A percentile compares a stretch with the other conserved stretches of the same genome.
These are phyloP conservation scores for Alternaria atra DNA, from an alignment of 2,329 filamentous ascomycete genomes.

Conservation along the genomic window DNA sequence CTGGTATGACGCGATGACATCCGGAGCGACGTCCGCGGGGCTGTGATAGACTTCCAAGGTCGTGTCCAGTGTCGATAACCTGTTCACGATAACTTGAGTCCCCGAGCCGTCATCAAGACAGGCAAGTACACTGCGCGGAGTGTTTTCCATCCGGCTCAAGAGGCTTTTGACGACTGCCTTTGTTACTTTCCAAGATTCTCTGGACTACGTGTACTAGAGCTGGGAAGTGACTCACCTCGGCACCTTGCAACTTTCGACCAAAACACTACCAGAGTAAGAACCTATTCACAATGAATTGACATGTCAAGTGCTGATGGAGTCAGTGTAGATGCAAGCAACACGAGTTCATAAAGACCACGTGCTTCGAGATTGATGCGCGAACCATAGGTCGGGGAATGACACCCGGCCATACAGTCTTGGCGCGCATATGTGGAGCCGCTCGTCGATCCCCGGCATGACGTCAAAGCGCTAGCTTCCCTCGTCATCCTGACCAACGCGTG, in stretches of 20 bases:
- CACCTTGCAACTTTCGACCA: not conserved
- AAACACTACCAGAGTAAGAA: not conserved
- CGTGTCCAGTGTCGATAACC: not conserved
- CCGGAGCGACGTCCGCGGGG: not conserved
- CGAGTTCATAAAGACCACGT: not conserved
- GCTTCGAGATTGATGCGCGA: conserved; percentile 3
- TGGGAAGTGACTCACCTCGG: not conserved
- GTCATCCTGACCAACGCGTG: conserved; percentile 20
- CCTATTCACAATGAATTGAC: not conserved
- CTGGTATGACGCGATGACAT: conserved; percentile 5
- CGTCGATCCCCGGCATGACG: conserved; percentile 21
- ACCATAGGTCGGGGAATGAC: conserved; percentile 2
- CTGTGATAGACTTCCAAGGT: not conserved
- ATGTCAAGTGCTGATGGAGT: not conserved
- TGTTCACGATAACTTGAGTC: not conserved
- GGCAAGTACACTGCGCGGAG: not conserved
- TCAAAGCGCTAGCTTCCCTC: conserved; percentile 11
- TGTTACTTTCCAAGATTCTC: not conserved
- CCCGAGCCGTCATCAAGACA: not conserved
- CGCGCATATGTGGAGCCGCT: conserved; percentile 15
- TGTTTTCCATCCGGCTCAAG: not conserved
- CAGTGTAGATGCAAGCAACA: not conserved
- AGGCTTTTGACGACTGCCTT: not conserved
- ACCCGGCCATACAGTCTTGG: conserved; percentile 6
- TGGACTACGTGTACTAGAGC: not conserved